Conservation (phyloP, 208 protist species). For the Crithidia fasciculata region DNA sequence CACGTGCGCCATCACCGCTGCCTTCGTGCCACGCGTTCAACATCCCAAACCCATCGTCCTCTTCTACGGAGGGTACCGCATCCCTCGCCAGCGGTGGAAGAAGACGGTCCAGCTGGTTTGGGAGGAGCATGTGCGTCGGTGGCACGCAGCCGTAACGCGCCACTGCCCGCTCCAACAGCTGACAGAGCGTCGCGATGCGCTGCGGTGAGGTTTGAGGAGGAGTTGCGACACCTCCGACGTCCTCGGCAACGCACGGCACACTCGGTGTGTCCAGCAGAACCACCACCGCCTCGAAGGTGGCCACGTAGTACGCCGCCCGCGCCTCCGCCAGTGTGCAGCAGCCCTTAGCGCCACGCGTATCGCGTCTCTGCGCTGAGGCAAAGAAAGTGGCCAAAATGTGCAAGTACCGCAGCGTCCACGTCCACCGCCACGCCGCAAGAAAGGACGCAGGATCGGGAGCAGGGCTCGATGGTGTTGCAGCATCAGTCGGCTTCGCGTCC, state of each 20-base stretch:
- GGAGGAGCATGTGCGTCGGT: slow-evolving; percentile 60
- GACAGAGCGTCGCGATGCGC: slow-evolving; percentile 1
- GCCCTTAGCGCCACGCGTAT: too few species aligned
- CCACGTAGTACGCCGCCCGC: slow-evolving; percentile 24
- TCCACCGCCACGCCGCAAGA: slow-evolving; percentile 21
- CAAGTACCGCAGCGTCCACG: slow-evolving; percentile 41
- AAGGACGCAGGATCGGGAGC: too few species aligned
- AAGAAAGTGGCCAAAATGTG: slow-evolving; percentile 11
- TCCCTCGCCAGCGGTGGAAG: slow-evolving; percentile 27
- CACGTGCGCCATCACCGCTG: not conserved
- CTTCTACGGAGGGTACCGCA: not conserved
- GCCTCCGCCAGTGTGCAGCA: not conserved
- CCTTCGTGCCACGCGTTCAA: too few species aligned
- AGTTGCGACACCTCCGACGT: not conserved
- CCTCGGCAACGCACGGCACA: not conserved
- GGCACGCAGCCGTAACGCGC: slow-evolving; percentile 26
- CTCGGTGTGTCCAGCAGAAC: slow-evolving; percentile 9
- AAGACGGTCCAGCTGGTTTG: slow-evolving; percentile 61
- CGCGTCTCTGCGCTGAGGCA: not conserved
- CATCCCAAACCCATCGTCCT: not conserved
- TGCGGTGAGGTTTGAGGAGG: not conserved
- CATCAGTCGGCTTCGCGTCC: too few species aligned
- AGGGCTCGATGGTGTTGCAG: too few species aligned
- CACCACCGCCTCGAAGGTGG: slow-evolving; percentile 33
- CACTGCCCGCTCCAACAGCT: slow-evolving; percentile 27